phyloP scores from a whole-genome alignment of 257 asterid genomes.

The Thymus mandschuricus region DNA sequence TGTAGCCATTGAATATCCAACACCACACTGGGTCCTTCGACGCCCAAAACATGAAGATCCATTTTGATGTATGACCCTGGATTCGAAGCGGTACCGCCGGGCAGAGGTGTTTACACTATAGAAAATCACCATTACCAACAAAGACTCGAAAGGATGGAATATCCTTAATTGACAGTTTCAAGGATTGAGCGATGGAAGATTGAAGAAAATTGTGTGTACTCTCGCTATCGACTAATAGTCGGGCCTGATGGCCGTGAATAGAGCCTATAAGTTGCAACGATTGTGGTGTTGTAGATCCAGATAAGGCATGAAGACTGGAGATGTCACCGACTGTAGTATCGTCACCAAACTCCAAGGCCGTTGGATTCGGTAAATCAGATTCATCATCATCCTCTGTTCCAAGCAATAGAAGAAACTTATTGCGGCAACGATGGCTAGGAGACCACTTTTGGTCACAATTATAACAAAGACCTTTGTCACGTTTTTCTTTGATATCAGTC shows the following conservation, averaged over 20 bases:
- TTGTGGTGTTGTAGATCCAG: too few species aligned
- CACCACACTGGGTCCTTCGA: too few species aligned
- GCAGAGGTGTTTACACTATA: too few species aligned
- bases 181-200: neutral
- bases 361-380: too few species aligned
- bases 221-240: neutral
- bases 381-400: neutral
- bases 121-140: too few species aligned
- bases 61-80: too few species aligned
- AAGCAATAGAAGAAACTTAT: neutral
- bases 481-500: neutral
- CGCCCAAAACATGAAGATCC: too few species aligned
- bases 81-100: too few species aligned
- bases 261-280: neutral
- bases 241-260: neutral
- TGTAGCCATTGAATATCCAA: too few species aligned
- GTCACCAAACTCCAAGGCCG: neutral
- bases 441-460: neutral
- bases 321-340: neutral
- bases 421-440: neutral
- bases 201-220: neutral
- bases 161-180: neutral
- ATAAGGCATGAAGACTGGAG: too few species aligned
- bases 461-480: neutral
- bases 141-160: neutral